Conservation (phyloP, 116 monocot genomes). For the Papilionanthe hybrid region DNA sequence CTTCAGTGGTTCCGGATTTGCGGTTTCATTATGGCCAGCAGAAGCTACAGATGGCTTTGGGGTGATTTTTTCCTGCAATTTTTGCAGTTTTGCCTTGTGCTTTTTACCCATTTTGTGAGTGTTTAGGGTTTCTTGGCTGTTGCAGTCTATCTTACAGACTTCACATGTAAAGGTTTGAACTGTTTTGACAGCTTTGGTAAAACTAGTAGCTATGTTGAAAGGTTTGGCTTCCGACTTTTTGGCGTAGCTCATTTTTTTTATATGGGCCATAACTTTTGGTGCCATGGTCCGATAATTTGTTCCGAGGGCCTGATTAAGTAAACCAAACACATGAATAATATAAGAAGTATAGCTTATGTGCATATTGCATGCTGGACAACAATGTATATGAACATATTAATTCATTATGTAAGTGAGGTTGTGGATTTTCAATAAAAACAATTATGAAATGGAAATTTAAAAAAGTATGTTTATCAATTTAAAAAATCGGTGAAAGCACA, state of each 20-base stretch:
- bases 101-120: constrained; percentile 40
- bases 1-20: neutral
- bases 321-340: neutral
- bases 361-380: too few relatives aligned
- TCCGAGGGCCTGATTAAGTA: neutral
- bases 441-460: too few relatives aligned
- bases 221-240: neutral
- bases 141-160: constrained; percentile 43
- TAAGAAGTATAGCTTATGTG: too few relatives aligned
- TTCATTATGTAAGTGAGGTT: too few relatives aligned
- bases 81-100: constrained; percentile 27
- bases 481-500: too few relatives aligned
- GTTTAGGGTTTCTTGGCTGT: constrained; percentile 31
- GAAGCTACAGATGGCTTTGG: constrained; percentile 16
- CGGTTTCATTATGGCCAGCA: neutral
- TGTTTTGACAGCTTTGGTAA: neutral
- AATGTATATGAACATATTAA: too few relatives aligned
- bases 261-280: neutral
- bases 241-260: neutral
- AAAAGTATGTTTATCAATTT: too few relatives aligned
- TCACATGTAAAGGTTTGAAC: constrained; percentile 36
- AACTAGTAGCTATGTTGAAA: neutral
- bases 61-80: constrained; percentile 12
- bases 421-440: too few relatives aligned
- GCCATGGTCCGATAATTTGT: neutral